Evolutionary conservation across 164 flowering plant species (phyloP), one percentile per base, ranked within the genome.

Genomic region (Nymphaea colorata): DNA sequence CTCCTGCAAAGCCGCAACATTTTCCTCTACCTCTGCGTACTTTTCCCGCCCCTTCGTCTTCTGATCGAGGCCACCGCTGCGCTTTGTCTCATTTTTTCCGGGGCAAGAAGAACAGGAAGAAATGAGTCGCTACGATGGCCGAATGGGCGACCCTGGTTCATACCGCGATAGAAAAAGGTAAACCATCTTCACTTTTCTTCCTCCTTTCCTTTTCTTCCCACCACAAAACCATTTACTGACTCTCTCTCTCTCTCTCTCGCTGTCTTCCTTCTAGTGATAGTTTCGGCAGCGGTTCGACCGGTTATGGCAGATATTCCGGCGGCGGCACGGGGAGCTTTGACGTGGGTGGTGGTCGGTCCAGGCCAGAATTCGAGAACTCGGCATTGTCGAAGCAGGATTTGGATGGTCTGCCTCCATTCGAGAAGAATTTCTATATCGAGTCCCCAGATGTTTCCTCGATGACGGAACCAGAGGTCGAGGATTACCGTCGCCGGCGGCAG

Each of bases 381-480:
- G 18, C 95, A 2, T 86, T 84, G 1, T 71, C 74, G 76, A 88
- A 85, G 76, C 51, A 66, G 68, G 96, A 90, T 72, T 79, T 90
- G 77, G 98, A 95, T 64, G 99, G 91, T 11, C 77, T 92, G 71
- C 81, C 89, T 55, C 94, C 83, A 10, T 92, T 92, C 64, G 96
- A 92, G 87, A 95, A 95, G 88, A 90, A 89, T 72, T 95, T 95
- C 77, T 95, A 95, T 64, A 82, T 81, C 17, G 99, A 95, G 76
- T 76, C 90, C 0, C 81, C 86, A 0, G 67, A 86, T 3, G 89
- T 92, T 64, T 89, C 89, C 4, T 80, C 91, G 42, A 89, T 95
- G 98, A 75, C 90, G 0, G 97, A 89, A 75, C 77, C 65, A 7
- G 99, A 95, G 59, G 94, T 90, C 42, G 99, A 90, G 71, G 88